These are phyloP conservation scores for Hymenoscyphus fraxineus DNA, from an alignment of 2,329 filamentous ascomycete genomes.

Conservation along the genomic window DNA sequence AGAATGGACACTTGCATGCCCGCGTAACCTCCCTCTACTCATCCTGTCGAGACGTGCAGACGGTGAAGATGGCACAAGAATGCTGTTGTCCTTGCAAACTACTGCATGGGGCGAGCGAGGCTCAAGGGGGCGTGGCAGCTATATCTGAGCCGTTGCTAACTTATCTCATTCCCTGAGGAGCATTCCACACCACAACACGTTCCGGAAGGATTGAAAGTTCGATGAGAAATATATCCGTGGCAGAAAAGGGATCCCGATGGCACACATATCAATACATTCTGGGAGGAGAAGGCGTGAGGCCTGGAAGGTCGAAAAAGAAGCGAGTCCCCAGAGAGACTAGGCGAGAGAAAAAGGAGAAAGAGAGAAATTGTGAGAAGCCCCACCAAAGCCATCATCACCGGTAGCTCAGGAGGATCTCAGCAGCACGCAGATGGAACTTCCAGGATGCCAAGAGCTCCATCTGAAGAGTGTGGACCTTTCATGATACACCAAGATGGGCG, in stretches of 20 bases:
- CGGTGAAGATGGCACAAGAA: not conserved
- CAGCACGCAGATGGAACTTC: not conserved
- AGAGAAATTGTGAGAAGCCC: not conserved
- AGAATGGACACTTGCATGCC: constrained; percentile 1
- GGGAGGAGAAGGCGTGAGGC: not conserved
- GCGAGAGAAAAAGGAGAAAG: not conserved
- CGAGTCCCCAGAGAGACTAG: not conserved
- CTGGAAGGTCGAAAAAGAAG: not conserved
- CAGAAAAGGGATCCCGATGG: not conserved
- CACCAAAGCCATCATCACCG: not conserved
- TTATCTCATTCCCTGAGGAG: not conserved
- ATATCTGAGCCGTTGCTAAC: not conserved
- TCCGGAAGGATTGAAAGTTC: not conserved
- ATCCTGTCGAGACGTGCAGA: not conserved
- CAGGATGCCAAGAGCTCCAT: not conserved
- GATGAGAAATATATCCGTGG: no score
- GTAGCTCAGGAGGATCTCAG: not conserved
- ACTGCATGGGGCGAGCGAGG: not conserved
- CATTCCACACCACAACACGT: not conserved
- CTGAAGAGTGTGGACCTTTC: not conserved
- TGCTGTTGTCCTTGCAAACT: not conserved
- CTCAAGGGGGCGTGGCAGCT: not conserved
- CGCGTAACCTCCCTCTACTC: not conserved
- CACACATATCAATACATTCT: not conserved
- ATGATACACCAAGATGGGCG: not conserved